A percentile compares a stretch with the other conserved stretches of the same genome.
Evolutionary conservation across 1,284 basidiomycete genomes (phyloP).

Genomic region (Ganoderma lucidum): DNA sequence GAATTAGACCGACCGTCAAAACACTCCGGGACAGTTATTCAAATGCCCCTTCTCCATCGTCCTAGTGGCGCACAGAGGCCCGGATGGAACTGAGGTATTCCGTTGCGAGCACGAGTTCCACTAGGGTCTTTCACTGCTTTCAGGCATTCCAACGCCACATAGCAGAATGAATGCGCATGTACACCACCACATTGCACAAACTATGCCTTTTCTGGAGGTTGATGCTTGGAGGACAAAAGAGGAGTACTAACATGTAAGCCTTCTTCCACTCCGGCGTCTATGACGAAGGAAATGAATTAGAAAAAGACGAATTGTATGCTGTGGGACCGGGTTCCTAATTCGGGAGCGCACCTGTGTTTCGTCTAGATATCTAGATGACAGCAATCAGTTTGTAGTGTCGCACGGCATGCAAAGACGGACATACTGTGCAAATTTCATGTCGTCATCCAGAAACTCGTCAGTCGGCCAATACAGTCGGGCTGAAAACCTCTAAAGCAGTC

Average conservation of each 20-base stretch:
- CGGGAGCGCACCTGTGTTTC: slow-evolving; percentile 67
- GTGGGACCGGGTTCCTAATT: neutral
- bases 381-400: neutral
- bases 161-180: neutral
- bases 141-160: neutral
- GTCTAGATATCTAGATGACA: slow-evolving; percentile 61
- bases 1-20: too few species aligned
- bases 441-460: neutral
- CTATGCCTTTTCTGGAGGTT: slow-evolving; percentile 16
- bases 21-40: too few species aligned
- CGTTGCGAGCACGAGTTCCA: neutral
- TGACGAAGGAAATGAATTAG: slow-evolving; percentile 5
- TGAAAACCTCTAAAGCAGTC: neutral
- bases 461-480: neutral
- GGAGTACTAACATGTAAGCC: slow-evolving; percentile 73
- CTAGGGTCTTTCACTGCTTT: neutral
- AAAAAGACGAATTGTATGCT: slow-evolving; percentile 2
- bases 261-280: slow-evolving; percentile 85
- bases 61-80: too few species aligned
- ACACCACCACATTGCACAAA: neutral
- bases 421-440: slow-evolving; percentile 36
- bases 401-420: neutral
- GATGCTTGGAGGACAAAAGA: neutral
- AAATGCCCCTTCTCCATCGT: too few species aligned
- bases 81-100: too few species aligned